Base-by-base conservation (phyloP, 83 land plant species). In the Picea abies region DNA sequence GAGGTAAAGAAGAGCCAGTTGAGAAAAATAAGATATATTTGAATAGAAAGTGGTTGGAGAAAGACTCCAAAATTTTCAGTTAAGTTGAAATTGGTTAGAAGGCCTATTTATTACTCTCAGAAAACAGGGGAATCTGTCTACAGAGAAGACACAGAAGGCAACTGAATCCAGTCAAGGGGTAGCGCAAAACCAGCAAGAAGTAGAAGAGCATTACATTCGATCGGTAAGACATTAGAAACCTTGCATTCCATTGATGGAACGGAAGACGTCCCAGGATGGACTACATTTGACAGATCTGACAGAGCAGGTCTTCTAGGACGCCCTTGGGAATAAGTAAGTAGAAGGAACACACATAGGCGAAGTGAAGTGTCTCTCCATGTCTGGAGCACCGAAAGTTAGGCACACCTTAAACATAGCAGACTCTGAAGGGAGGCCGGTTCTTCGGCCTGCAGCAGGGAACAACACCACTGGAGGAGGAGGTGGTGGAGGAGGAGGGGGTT, bases 341-440 rank as follows among this genome's bases (percentile, higher is more conserved):
- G 77, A 70, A 70, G 75, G 44, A 70, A 70, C 44, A 70, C 47
- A 1, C 8, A 7, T 17, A 17, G 35, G 77, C 58, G 1, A 73
- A 44, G n/a, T 22, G 41, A 39, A 41, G 56, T 41, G 77, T 73
- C 56, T 73, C 41, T 73, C 77, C 49, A 73, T 73, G 77, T 73
- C 77, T 73, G 77, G 77, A 73, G 77, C 77, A 41, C 25, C 77
- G 15, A 73, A 73, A 73, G 56, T 73, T 20, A 73, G 77, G 77
- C 23, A 47, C 56, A 44, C 56, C 56, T 52, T 44, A 73, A 73
- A 73, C 77, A 73, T 73, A 73, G 77, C 49, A 73, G 77, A 73
- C 52, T 73, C 77, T 41, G 77, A 73, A 44, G 77, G 77, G 58
- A 44, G 77, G 77, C 77, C 77, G 77, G 77, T 73, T 20, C 77